Evolutionary conservation across 306 rosid genomes (phyloP), one percentile per base, ranked within the genome.

Genomic region (Corylus avellana): DNA sequence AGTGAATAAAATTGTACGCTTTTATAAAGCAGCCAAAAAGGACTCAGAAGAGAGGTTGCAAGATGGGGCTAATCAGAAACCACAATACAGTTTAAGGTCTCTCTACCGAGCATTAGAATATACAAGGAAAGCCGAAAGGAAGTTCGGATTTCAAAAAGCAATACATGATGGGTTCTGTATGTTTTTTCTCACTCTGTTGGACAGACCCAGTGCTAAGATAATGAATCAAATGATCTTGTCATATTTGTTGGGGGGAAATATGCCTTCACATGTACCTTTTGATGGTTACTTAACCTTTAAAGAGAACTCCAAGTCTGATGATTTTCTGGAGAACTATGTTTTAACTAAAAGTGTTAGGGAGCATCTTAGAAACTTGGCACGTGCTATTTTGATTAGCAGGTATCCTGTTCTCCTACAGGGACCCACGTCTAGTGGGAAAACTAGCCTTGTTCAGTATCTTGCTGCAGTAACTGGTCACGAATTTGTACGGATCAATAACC

Each of bases 361-460:
- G 80, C 94, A 93, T 81, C 91, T 95, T 72, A 87, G 88, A 54
- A 91, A 84, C 83, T 83, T 92, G 89, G 92, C 93, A 53, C 87
- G 98, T 70, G 96, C 98, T 27, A 90, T 92, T 79, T 85, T 92
- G 63, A 81, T 91, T 51, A 88, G 82, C 77, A 89, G 87, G 81
- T 95, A 92, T 82, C 97, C 98, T 46, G 92, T 95, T 54, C 96
- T 95, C 63, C 83, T 95, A 87, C 98, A 95, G 87, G 98, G 98
- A 53, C 98, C 98, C 55, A 95, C 98, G 0, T 95, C 98, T 64
- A 91, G 98, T 77, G 98, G 98, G 84, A 95, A 95, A 84, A 92
- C 98, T 68, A 95, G 98, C 89, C 95, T 95, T 83, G 92, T 95
- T 70, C 88, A 85, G 72, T 91, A 91, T 83, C 98, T 95, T 75